phyloP scores from a whole-genome alignment of 352 stramenopile genomes.

The Pythium phragmiticola region DNA sequence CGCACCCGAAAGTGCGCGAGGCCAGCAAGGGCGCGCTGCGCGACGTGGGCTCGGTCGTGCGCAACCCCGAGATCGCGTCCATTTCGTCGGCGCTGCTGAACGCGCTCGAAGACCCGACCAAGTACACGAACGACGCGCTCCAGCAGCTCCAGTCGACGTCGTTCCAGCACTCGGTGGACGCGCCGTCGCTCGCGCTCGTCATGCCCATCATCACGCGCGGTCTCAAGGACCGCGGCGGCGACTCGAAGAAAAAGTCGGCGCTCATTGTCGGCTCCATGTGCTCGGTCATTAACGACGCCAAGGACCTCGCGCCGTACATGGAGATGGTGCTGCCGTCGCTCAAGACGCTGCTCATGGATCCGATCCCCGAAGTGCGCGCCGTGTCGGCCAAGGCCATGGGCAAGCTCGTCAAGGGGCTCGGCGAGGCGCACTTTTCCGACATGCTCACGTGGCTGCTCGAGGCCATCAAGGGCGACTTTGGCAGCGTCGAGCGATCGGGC shows the following conservation, averaged over 20 bases:
- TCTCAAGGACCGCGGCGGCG: slow-evolving; percentile 95
- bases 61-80: slow-evolving; percentile 98
- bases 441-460: slow-evolving; percentile 97
- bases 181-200: slow-evolving; percentile 98
- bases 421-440: slow-evolving; percentile 94
- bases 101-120: slow-evolving; percentile 94
- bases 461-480: slow-evolving; percentile 93
- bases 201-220: slow-evolving; percentile 98
- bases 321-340: slow-evolving; percentile 96
- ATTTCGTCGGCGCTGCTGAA: slow-evolving; percentile 94
- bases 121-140: slow-evolving; percentile 91
- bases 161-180: slow-evolving; percentile 99
- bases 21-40: slow-evolving; percentile 95
- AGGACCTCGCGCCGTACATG: slow-evolving; percentile 98
- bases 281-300: slow-evolving; percentile 98
- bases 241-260: slow-evolving; percentile 98
- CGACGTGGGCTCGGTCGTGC: slow-evolving; percentile 97
- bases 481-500: slow-evolving; percentile 96
- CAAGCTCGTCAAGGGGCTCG: slow-evolving; percentile 94
- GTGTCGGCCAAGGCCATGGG: slow-evolving; percentile 95
- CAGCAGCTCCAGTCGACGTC: slow-evolving; percentile 97
- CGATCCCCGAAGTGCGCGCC: slow-evolving; percentile 93
- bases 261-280: slow-evolving; percentile 99
- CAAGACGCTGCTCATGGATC: slow-evolving; percentile 92
- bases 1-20: slow-evolving; percentile 97